Conservation (phyloP, 1,139 yeast species). For the Geotrichum restrictum region DNA sequence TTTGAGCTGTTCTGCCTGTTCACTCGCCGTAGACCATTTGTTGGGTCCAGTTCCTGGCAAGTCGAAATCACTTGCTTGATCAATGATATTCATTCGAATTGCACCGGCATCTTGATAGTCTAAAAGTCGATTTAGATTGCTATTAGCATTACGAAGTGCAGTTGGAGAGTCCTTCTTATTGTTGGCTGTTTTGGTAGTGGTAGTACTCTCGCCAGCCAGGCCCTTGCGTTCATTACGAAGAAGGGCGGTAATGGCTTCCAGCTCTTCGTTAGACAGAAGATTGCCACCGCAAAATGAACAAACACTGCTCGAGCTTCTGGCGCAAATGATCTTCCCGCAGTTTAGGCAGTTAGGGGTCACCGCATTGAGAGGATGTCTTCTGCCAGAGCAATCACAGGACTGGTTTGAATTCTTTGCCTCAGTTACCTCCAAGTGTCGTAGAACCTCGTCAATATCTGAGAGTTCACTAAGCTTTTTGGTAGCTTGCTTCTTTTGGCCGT, state of each 20-base stretch:
- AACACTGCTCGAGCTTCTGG: constrained; percentile 80
- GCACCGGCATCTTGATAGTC: constrained; percentile 83
- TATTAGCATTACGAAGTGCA: constrained; percentile 55
- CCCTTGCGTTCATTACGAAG: constrained; percentile 35
- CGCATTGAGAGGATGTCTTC: constrained; percentile 81
- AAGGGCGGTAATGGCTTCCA: constrained; percentile 48
- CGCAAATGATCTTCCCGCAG: constrained; percentile 92
- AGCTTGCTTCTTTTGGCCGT: not conserved
- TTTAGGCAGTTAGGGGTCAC: constrained; percentile 89
- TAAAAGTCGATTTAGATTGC: constrained; percentile 64
- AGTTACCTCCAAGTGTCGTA: constrained; percentile 9
- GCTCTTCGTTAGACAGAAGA: constrained; percentile 58
- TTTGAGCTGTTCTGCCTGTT: constrained; percentile 76
- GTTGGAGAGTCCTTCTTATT: constrained; percentile 40
- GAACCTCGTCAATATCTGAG: constrained; percentile 15
- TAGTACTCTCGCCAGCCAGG: constrained; percentile 32
- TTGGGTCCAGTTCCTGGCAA: constrained; percentile 48
- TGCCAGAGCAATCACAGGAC: constrained; percentile 63
- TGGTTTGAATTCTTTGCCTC: constrained; percentile 32
- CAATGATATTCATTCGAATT: constrained; percentile 86
- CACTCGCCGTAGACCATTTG: constrained; percentile 85
- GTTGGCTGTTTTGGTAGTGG: constrained; percentile 24
- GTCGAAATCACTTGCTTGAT: constrained; percentile 87
- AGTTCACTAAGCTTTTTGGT: constrained; percentile 15
- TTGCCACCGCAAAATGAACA: constrained; percentile 79